Base-by-base conservation (phyloP, 1,284 basidiomycete species). In the Omphalotus olearius region DNA sequence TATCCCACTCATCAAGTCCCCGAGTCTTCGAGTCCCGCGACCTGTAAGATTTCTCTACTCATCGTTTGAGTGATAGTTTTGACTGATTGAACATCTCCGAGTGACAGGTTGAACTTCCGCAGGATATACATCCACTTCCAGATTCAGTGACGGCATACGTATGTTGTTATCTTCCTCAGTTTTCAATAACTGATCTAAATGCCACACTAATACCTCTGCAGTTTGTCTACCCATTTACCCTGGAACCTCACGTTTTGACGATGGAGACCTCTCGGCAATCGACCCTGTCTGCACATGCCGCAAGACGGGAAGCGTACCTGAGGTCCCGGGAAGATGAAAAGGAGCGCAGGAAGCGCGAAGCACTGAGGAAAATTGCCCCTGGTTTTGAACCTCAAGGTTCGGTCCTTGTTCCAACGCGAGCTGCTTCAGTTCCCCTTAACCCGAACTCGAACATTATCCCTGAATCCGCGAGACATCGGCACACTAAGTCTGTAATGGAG, bases 201-300 rank as follows among this genome's bases (percentile, higher is more conserved):
- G 17, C 0, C 30, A 33, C 9, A 33, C 30, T 33, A 33, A 33
- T 4, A 13, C 30, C 30, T 33, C 30, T 6, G 4, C 63, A 97
- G 93, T 96, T 96, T 61, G 93, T 90, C 35, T 96, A 97, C 63
- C 93, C 93, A 2, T 95, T 91, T 72, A 89, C 91, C 0, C 78
- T 97, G 48, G 93, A 97, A 63, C 80, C 85, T 0, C 93, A 95
- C 62, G 76, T 93, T 57, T 65, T 94, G 51, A 79, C 83, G 1
- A 68, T 91, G 46, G 83, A 87, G 64, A 78, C 85, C 0, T 77
- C 89, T 2, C 83, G 88, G 6, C 73, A 82, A 52, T 69, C 76
- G 14, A 86, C 85, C 1, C 74, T 89, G 30, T 75, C 82, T 0
- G 75, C 88, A 10, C 79, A 88, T 55, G 66, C 79, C 3, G 75